phyloP scores from a whole-genome alignment of 768 basidiomycete species.

The Hericium alpestre region DNA sequence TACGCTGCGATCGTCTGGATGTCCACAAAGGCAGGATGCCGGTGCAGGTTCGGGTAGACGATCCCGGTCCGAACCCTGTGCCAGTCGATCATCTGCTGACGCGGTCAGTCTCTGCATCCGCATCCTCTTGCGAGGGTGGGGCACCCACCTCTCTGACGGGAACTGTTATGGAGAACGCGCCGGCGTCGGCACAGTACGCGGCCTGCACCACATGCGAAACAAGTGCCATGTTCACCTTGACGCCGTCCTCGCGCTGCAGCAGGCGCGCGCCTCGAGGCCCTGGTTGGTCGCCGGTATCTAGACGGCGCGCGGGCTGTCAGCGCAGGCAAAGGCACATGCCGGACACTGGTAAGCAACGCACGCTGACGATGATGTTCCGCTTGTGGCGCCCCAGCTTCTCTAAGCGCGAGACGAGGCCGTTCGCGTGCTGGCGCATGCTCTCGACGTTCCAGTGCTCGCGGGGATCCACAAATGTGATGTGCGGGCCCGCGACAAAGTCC shows the following conservation, averaged over 20 bases:
- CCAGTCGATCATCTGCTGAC: constrained; percentile 6
- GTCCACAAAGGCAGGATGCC: neutral
- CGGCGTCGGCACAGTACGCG: constrained; percentile 42
- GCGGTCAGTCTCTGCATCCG: neutral
- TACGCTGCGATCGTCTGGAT: constrained; percentile 12
- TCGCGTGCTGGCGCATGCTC: constrained; percentile 34
- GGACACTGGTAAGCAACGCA: constrained; percentile 20
- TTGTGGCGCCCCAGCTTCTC: constrained; percentile 27
- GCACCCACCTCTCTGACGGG: constrained; percentile 36
- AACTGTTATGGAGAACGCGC: constrained; percentile 38
- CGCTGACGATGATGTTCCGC: constrained; percentile 38
- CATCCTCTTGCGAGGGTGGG: neutral
- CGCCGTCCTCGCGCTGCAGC: constrained; percentile 28
- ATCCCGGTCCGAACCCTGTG: neutral
- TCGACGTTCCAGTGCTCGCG: constrained; percentile 26
- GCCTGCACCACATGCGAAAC: constrained; percentile 49
- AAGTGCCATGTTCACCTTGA: constrained; percentile 39
- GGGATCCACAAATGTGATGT: constrained; percentile 41
- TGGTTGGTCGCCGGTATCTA: neutral
- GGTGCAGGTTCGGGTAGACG: neutral
- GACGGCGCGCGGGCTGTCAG: neutral
- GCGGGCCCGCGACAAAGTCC: constrained; percentile 35
- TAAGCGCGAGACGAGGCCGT: constrained; percentile 30
- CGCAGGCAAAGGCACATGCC: neutral
- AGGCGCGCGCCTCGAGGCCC: constrained; percentile 26